phyloP scores from a whole-genome alignment of 2,329 filamentous ascomycete genomes.

The Stagonosporopsis vannaccii region DNA sequence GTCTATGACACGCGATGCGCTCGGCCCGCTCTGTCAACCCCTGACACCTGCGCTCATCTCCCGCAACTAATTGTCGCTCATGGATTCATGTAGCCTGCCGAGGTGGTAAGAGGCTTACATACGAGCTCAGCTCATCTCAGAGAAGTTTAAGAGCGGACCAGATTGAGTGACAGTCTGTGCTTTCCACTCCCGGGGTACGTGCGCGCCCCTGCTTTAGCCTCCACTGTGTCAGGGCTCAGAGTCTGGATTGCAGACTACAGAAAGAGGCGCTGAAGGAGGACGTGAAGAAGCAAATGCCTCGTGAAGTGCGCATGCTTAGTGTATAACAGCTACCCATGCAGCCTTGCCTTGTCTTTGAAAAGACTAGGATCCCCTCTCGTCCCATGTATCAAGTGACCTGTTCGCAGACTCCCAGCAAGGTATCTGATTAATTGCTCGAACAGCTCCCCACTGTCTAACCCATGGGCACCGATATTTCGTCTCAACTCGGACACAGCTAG shows the following conservation, averaged over 20 bases:
- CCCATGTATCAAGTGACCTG: neutral
- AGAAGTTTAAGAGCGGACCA: neutral
- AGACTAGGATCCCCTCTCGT: neutral
- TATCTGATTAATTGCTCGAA: neutral
- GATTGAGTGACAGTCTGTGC: neutral
- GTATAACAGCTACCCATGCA: neutral
- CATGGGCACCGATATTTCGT: neutral
- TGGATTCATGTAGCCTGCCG: slow-evolving; percentile 1
- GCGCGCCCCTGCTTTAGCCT: slow-evolving; percentile 9
- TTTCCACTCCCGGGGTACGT: neutral
- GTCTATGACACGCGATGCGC: neutral
- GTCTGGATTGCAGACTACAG: slow-evolving; percentile 1
- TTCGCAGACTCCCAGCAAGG: neutral
- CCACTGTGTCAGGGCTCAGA: slow-evolving; percentile 2
- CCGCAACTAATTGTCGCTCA: neutral
- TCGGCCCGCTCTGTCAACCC: slow-evolving; percentile 5
- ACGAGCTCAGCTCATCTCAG: neutral
- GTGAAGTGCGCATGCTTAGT: neutral
- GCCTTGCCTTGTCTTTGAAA: neutral
- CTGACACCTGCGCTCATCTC: slow-evolving; percentile 3
- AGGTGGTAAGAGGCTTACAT: neutral
- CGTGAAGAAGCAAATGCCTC: neutral
- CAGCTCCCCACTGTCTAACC: neutral
- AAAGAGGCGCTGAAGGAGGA: neutral
- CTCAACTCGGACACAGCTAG: neutral